Evolutionary conservation across 495 filamentous ascomycete species (phyloP), one percentile per base, ranked within the genome.

Genomic region (Neurospora cerealis): DNA sequence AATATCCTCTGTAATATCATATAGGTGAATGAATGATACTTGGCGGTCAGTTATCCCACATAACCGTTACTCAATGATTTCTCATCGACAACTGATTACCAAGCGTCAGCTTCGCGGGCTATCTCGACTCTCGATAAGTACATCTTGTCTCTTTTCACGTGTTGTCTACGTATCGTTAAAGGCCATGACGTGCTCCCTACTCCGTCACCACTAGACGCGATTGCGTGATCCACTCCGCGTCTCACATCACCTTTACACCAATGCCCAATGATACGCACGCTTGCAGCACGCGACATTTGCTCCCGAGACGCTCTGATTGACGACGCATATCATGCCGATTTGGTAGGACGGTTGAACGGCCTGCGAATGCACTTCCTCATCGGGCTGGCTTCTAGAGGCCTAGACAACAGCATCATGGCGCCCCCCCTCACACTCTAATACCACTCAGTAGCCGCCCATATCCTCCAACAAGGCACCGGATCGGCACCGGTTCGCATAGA

Each of bases 181-280:
- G 28, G 69, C 40, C 24, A 69, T 74, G 44, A 42, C 70, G 73
- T 71, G 73, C 73, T 71, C 13, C 17, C 70, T 70, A 38, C 44
- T 44, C 7, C 32, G 36, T 60, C 4, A 42, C 37, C 38, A 28
- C 62, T 24, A 74, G 21, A 72, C 44, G 70, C 75, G 76, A 79
- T 79, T 72, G 71, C 77, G 75, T 76, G 75, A 78, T 78, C 72
- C 72, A 36, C 75, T 75, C 78, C 75, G 73, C 75, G 77, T 76
- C 77, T 79, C 75, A 48, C 78, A 79, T 73, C 71, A 69, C 38
- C 48, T 41, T 36, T 37, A 71, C 41, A 74, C 3, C 28, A 19
- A 70, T 21, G 39, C 72, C 34, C 38, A 38, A 60, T 39, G 10
- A 32, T 32, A 34, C 28, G 28, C 5, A 62, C 13, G 28, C 54